A percentile compares a stretch with the other conserved stretches of the same genome.
Conservation (phyloP, 2,329 filamentous ascomycete species). For the Trichoderma oligosporum region DNA sequence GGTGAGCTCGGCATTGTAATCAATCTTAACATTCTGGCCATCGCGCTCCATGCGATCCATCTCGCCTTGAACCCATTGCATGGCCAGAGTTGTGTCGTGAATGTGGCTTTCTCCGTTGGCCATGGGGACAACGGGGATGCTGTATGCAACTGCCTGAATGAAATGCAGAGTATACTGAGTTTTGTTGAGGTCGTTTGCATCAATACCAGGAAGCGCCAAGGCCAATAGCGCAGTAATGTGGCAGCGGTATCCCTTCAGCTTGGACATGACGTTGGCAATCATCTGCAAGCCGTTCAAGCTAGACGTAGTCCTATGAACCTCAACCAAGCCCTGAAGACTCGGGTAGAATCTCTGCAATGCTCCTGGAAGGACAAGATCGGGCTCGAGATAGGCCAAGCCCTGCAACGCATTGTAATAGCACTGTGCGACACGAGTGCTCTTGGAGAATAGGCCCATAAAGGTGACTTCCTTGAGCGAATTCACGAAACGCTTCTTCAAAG, state of each 20-base stretch:
- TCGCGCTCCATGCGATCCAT: slow-evolving; percentile 91
- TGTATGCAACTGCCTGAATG: slow-evolving; percentile 93
- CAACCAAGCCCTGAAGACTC: slow-evolving; percentile 91
- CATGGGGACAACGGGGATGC: slow-evolving; percentile 85
- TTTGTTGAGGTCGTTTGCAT: slow-evolving; percentile 96
- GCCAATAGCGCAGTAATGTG: slow-evolving; percentile 94
- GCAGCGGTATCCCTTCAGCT: slow-evolving; percentile 92
- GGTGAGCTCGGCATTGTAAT: slow-evolving; percentile 76
- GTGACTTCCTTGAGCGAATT: slow-evolving; percentile 84
- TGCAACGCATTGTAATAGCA: slow-evolving; percentile 90
- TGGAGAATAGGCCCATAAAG: slow-evolving; percentile 97
- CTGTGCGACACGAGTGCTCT: slow-evolving; percentile 86
- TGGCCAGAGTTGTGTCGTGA: slow-evolving; percentile 71
- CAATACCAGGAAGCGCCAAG: slow-evolving; percentile 87
- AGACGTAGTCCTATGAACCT: slow-evolving; percentile 93
- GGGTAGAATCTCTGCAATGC: slow-evolving; percentile 95
- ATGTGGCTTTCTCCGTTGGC: slow-evolving; percentile 56
- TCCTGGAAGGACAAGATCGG: slow-evolving; percentile 84
- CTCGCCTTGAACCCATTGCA: slow-evolving; percentile 91
- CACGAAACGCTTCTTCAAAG: slow-evolving; percentile 86
- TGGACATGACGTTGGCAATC: slow-evolving; percentile 84
- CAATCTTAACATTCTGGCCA: slow-evolving; percentile 77
- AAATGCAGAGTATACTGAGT: slow-evolving; percentile 92
- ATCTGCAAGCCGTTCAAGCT: slow-evolving; percentile 89
- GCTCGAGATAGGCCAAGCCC: slow-evolving; percentile 84